Evolutionary conservation across 148 eudicot species (phyloP), one percentile per base, ranked within the genome.

Genomic region (Cornus controversa): DNA sequence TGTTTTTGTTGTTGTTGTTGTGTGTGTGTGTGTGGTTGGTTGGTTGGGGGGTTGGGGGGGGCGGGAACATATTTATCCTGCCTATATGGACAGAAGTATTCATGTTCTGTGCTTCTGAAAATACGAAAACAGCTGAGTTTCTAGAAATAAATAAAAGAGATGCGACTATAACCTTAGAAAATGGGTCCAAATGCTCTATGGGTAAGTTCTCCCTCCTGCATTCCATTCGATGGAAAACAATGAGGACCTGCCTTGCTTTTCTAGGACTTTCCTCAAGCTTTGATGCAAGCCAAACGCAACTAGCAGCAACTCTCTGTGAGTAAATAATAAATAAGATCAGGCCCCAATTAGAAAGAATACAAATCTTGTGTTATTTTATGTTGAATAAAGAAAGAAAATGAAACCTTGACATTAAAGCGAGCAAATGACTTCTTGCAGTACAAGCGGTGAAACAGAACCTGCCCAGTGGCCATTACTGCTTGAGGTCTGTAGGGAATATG

Each of bases 201-300:
- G 90, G 91, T 78, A 91, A 75, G 85, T 90, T 93, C 81, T 96
- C 99, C 82, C 99, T 88, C 80, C 97, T 86, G 82, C 97, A 93
- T 82, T 96, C 98, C 99, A 93, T 93, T 80, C 98, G 86, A 67
- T 93, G 92, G 80, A 95, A 93, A 81, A 95, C 99, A 79, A 89
- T 80, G 42, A 95, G 87, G 24, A 95, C 90, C 66, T 95, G 99
- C 68, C 97, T 91, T 62, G 96, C 99, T 90, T 87, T 90, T 79
- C 96, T 85, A 13, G 98, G 99, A 83, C 89, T 85, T 85, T 96
- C 99, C 83, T 93, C 98, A 24, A 96, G 97, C 75, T 96, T 96
- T 70, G 99, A 93, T 34, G 99, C 99, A 79, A 96, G 89, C 99
- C 98, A 96, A 58, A 96, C 91, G 86, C 99, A 93, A 77, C 97